Conservation (phyloP, 257 asterid species). For the Solanum virginianum region DNA sequence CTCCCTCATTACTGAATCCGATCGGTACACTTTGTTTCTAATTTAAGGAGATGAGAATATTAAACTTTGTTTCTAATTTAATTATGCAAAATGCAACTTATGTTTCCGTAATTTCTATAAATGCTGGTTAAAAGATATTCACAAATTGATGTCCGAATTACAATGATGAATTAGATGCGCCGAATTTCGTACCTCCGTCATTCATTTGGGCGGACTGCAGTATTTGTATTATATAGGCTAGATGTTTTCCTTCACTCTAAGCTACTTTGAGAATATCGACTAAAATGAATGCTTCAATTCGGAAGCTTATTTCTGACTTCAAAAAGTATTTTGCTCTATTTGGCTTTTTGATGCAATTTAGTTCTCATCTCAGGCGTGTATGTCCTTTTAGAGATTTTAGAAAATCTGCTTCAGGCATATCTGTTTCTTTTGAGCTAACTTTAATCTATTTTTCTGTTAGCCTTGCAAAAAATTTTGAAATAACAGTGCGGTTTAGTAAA, state of each 20-base stretch:
- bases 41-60: too few species aligned
- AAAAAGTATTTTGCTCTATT: not conserved
- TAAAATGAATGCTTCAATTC: not conserved
- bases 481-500: not conserved
- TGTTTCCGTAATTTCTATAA: not conserved
- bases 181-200: not conserved
- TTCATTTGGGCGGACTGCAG: not conserved
- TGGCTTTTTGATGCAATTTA: not conserved
- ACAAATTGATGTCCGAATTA: not conserved
- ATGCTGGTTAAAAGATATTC: not conserved
- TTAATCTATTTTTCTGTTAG: not conserved
- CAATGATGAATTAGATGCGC: not conserved
- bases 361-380: not conserved
- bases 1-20: conserved; percentile 51
- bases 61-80: not conserved
- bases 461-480: not conserved
- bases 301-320: not conserved
- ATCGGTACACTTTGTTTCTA: conserved; percentile 33
- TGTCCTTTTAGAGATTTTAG: not conserved
- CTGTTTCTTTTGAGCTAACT: not conserved
- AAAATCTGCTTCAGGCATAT: not conserved
- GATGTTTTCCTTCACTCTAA: not conserved
- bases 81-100: not conserved
- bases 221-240: not conserved
- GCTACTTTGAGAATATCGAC: not conserved